A percentile compares a stretch with the other conserved stretches of the same genome.
phyloP scores from a whole-genome alignment of 768 basidiomycete genomes.

The Agrocybe chaxingu region DNA sequence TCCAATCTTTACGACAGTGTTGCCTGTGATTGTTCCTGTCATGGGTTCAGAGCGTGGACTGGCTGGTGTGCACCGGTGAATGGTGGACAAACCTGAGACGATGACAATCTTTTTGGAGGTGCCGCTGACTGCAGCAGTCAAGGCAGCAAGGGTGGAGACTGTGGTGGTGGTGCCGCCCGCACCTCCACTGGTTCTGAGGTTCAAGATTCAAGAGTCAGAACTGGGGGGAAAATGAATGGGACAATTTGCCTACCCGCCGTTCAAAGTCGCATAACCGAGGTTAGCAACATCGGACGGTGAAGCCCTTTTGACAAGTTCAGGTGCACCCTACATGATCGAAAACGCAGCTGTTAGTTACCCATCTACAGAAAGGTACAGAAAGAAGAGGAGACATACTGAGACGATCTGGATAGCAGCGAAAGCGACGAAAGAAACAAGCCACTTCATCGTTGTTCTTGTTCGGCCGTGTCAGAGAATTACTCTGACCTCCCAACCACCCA shows the following conservation, averaged over 20 bases:
- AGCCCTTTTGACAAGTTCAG: conserved; percentile 28
- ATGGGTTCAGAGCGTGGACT: background rate
- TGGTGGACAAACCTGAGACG: conserved; percentile 31
- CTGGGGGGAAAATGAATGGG: background rate
- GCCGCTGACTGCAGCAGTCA: conserved; percentile 40
- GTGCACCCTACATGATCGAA: conserved; percentile 6
- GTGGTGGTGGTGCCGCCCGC: conserved; percentile 40
- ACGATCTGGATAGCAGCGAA: conserved; percentile 23
- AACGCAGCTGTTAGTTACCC: no score
- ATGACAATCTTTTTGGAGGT: conserved; percentile 40
- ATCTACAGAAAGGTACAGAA: no score
- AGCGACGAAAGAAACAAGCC: conserved; percentile 27
- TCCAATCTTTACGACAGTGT: conserved; percentile 38
- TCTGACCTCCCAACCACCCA: background rate
- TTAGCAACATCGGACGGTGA: conserved; percentile 33
- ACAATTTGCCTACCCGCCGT: conserved; percentile 27
- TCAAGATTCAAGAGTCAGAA: background rate
- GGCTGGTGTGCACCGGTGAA: background rate
- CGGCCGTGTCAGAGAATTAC: background rate
- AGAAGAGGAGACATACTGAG: no score
- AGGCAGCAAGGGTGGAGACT: conserved; percentile 37
- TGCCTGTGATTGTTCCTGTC: conserved; percentile 40
- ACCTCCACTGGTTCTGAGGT: conserved; percentile 38
- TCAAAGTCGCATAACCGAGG: conserved; percentile 37
- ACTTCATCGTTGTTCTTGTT: conserved; percentile 26